Conservation (phyloP, 768 basidiomycete genomes). For the Paxillus ammoniavirescens region DNA sequence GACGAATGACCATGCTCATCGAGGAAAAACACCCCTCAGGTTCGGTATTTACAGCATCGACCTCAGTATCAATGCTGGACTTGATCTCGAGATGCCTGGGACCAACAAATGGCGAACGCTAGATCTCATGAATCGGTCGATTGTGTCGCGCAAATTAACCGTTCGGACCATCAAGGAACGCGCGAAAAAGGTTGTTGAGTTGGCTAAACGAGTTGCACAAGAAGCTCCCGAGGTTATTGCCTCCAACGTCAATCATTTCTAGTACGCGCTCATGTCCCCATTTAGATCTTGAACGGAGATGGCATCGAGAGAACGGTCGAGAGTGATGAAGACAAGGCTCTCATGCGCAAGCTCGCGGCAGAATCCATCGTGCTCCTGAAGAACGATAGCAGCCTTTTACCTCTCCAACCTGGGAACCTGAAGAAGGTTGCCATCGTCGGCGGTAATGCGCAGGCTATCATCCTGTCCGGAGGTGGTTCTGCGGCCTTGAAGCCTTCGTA, state of each 20-base stretch:
- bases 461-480: conserved; percentile 78
- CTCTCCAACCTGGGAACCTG: conserved; percentile 39
- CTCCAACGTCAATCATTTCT: neutral
- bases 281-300: conserved; percentile 68
- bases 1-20: neutral
- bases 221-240: conserved; percentile 59
- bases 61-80: conserved; percentile 65
- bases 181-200: conserved; percentile 61
- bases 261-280: neutral
- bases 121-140: conserved; percentile 62
- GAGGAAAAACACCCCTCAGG: conserved; percentile 36
- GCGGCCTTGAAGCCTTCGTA: conserved; percentile 71
- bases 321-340: conserved; percentile 54
- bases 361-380: conserved; percentile 75
- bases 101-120: conserved; percentile 71
- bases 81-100: conserved; percentile 82
- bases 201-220: conserved; percentile 67
- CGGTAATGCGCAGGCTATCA: conserved; percentile 56
- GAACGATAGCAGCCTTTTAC: conserved; percentile 50
- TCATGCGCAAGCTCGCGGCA: conserved; percentile 67
- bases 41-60: conserved; percentile 72
- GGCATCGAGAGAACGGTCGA: conserved; percentile 63
- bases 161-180: conserved; percentile 64
- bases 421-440: conserved; percentile 78
- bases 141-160: conserved; percentile 62